Percentiles rank a stretch among this genome's conserved stretches.
These are phyloP conservation scores for Pichia sporocuriosa DNA, from an alignment of 805 yeast species.

Conservation along the genomic window DNA sequence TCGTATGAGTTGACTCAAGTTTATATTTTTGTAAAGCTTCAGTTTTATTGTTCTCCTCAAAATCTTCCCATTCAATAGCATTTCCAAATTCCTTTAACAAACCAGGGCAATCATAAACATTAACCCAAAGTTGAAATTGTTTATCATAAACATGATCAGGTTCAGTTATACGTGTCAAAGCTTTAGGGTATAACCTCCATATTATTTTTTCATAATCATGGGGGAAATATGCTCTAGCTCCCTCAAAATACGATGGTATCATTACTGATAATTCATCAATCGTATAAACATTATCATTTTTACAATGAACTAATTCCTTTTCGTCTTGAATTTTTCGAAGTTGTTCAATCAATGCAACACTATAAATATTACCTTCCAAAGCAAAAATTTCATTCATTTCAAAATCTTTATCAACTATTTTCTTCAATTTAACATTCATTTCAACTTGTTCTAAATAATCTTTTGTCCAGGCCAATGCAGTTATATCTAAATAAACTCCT, in stretches of 20 bases:
- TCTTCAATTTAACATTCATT: slow-evolving; percentile 5
- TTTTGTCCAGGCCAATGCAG: slow-evolving; percentile 29
- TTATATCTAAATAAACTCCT: slow-evolving; percentile 40
- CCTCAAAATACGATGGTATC: slow-evolving; percentile 51
- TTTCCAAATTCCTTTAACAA: too few relatives aligned
- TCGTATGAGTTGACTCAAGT: too few relatives aligned
- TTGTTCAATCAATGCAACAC: slow-evolving; percentile 3
- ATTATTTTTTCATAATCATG: slow-evolving; percentile 33
- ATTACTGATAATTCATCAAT: slow-evolving; percentile 47
- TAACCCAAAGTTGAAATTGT: slow-evolving; percentile 52
- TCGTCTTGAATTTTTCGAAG: slow-evolving; percentile 28
- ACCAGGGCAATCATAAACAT: slow-evolving; percentile 21
- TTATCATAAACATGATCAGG: slow-evolving; percentile 41
- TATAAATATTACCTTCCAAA: slow-evolving; percentile 43
- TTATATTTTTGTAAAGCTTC: too few relatives aligned
- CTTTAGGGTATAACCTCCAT: slow-evolving; percentile 42
- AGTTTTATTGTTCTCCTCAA: too few relatives aligned
- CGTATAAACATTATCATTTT: slow-evolving; percentile 49
- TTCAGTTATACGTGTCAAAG: slow-evolving; percentile 28
- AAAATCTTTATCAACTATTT: slow-evolving; percentile 17
- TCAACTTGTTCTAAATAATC: slow-evolving; percentile 8
- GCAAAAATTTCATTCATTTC: slow-evolving; percentile 12
- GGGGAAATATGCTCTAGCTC: slow-evolving; percentile 43
- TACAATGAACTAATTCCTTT: slow-evolving; percentile 26
- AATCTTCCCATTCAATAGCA: too few relatives aligned